Percentiles rank a stretch among this genome's conserved stretches.
Conservation (phyloP, 1,284 basidiomycete species). For the Sporisorium iseilematis-ciliati region DNA sequence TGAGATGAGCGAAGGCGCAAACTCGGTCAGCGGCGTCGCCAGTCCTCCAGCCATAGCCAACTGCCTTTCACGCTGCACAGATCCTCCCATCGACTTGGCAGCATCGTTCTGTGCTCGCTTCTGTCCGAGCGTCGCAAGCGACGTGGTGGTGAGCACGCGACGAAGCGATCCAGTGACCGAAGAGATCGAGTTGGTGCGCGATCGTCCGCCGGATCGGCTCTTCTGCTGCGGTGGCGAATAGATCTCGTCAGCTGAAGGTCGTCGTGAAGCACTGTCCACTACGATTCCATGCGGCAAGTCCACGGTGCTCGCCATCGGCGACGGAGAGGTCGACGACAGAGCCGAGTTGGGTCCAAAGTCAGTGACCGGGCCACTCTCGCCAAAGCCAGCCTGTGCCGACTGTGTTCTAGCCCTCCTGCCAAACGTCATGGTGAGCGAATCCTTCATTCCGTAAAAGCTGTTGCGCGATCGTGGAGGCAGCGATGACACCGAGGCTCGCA, state of each 20-base stretch:
- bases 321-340: conserved; percentile 25
- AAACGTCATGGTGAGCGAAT: conserved; percentile 46
- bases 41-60: conserved; percentile 14
- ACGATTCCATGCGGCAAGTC: conserved; percentile 23
- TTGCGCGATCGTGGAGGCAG: conserved; percentile 31
- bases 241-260: conserved; percentile 26
- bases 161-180: conserved; percentile 48
- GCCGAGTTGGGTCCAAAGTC: conserved; percentile 25
- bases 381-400: conserved; percentile 30
- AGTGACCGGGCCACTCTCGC: conserved; percentile 12
- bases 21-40: conserved; percentile 26
- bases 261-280: conserved; percentile 5
- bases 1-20: background rate
- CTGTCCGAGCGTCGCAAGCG: conserved; percentile 24
- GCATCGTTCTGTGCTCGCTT: conserved; percentile 36
- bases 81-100: conserved; percentile 22
- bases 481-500: conserved; percentile 15
- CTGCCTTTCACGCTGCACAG: conserved; percentile 35
- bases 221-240: conserved; percentile 15
- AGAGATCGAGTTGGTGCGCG: conserved; percentile 39
- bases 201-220: conserved; percentile 19
- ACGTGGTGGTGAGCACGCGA: conserved; percentile 37
- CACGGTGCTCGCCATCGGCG: conserved; percentile 35
- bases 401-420: conserved; percentile 28
- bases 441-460: conserved; percentile 45